Evolutionary conservation across 768 basidiomycete species (phyloP), one percentile per base, ranked within the genome.

Genomic region (Auricularia sp.): DNA sequence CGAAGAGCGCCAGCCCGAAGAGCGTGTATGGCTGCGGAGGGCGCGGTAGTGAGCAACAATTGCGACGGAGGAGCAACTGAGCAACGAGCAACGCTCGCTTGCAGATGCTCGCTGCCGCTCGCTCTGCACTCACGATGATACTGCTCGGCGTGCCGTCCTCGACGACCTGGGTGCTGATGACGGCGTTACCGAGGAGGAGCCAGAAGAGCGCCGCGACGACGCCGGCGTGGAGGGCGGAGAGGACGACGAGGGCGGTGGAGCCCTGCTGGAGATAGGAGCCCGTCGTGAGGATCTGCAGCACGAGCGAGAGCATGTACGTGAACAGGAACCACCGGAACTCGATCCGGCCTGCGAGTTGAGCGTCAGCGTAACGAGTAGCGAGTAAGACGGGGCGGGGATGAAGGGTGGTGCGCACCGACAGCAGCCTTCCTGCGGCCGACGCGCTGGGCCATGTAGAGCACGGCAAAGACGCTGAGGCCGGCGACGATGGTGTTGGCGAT

Each of bases 131-230:
- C 63, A 90, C 89, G 63, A 89, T 76, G 61, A 90, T 67, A 65
- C 87, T 83, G 69, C 83, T 83, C 39, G 86, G 77, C 0, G 91
- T 91, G 5, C 94, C 96, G 71, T 92, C 96, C 73, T 98, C 96
- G 64, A 98, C 90, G 61, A 94, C 73, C 75, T 98, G 96, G n/a
- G 88, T 90, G 42, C 88, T 85, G 24, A 94, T 82, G 66, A 92
- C 75, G 8, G 81, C 89, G 74, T 90, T 92, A 37, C 81, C 90
- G 42, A 75, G 62, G 68, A 93, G 76, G 6, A 82, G 71, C 90
- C 92, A 94, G 72, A 94, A 95, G 3, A 93, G 76, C 3, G 87
- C 82, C 3, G 85, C 86, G 54, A 94, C 83, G 18, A 87, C 67
- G 3, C 87, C 94, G 1, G 90, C 85, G 68, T 97, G 94, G 8